These are phyloP conservation scores for Bretschneidera sinensis DNA, from an alignment of 345 rosid genomes.

Conservation along the genomic window DNA sequence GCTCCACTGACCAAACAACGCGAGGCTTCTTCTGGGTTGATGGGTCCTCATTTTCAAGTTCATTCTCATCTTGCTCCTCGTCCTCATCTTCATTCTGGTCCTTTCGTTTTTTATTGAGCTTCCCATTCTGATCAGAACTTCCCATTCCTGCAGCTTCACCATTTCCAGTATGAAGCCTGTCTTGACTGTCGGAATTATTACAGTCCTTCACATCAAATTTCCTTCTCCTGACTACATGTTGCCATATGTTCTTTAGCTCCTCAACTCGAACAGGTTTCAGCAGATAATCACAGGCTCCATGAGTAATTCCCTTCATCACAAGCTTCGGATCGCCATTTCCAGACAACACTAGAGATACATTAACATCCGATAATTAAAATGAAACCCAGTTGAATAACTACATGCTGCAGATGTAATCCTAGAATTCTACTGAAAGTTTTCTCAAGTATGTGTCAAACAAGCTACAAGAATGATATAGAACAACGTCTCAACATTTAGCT, in stretches of 20 bases:
- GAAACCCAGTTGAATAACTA: not conserved
- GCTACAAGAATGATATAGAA: not conserved
- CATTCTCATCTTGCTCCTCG: constrained; percentile 52
- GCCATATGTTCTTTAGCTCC: constrained; percentile 94
- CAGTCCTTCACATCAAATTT: constrained; percentile 38
- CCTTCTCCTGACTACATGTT: constrained; percentile 77
- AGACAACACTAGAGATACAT: constrained; percentile 66
- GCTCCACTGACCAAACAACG: constrained; percentile 75
- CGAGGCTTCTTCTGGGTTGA: constrained; percentile 78
- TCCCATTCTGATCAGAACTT: constrained; percentile 48
- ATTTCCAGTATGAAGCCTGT: constrained; percentile 28
- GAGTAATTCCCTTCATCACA: constrained; percentile 86
- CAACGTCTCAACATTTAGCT: not conserved
- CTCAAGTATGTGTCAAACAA: too few species aligned
- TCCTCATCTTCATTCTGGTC: constrained; percentile 77
- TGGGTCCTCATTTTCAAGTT: constrained; percentile 45
- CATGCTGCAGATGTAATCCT: not conserved
- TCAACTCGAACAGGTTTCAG: constrained; percentile 87
- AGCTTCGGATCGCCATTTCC: constrained; percentile 73
- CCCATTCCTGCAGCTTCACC: constrained; percentile 30
- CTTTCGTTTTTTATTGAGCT: constrained; percentile 58
- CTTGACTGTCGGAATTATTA: constrained; percentile 26
- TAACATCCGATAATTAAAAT: not conserved
- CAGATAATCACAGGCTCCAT: constrained; percentile 94
- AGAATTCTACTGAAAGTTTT: not conserved